These are phyloP conservation scores for Verbena officinalis DNA, from an alignment of 257 asterid genomes.

Conservation along the genomic window DNA sequence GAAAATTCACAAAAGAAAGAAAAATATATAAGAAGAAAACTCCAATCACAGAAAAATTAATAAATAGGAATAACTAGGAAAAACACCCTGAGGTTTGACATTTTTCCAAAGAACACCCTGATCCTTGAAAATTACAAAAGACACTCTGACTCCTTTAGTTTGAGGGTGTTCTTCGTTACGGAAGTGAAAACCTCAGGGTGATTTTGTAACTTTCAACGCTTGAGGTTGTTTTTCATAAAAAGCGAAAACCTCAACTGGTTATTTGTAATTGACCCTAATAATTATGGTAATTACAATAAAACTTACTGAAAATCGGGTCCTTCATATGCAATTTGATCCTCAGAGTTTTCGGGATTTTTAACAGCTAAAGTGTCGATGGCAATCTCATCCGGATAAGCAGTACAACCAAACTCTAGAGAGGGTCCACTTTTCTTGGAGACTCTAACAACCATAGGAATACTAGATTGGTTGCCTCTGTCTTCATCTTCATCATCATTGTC, in stretches of 20 bases:
- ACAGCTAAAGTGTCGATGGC: slow-evolving; percentile 60
- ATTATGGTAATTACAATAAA: not conserved
- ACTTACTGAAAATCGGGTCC: slow-evolving; percentile 89
- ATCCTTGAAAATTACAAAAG: too few relatives aligned
- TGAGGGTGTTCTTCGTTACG: too few relatives aligned
- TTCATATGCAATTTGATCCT: slow-evolving; percentile 79
- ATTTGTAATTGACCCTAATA: too few relatives aligned
- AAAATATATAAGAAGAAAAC: not conserved
- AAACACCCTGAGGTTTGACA: too few relatives aligned
- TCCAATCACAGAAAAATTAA: too few relatives aligned
- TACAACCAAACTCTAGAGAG: slow-evolving; percentile 65
- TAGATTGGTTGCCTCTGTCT: slow-evolving; percentile 36
- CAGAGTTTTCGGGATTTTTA: slow-evolving; percentile 53
- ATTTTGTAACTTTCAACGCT: too few relatives aligned
- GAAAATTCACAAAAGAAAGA: not conserved
- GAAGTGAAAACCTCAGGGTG: too few relatives aligned
- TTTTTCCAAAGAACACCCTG: too few relatives aligned
- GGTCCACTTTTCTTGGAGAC: slow-evolving; percentile 69
- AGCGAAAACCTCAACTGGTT: too few relatives aligned
- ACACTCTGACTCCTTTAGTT: too few relatives aligned
- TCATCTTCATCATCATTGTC: slow-evolving; percentile 35
- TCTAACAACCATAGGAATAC: slow-evolving; percentile 65
- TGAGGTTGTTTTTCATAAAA: too few relatives aligned
- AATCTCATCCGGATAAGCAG: slow-evolving; percentile 76
- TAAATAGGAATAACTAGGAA: not conserved